Evolutionary conservation across 805 yeast genomes (phyloP), one percentile per base, ranked within the genome.

Genomic region (Spencermartinsiella europaea): DNA sequence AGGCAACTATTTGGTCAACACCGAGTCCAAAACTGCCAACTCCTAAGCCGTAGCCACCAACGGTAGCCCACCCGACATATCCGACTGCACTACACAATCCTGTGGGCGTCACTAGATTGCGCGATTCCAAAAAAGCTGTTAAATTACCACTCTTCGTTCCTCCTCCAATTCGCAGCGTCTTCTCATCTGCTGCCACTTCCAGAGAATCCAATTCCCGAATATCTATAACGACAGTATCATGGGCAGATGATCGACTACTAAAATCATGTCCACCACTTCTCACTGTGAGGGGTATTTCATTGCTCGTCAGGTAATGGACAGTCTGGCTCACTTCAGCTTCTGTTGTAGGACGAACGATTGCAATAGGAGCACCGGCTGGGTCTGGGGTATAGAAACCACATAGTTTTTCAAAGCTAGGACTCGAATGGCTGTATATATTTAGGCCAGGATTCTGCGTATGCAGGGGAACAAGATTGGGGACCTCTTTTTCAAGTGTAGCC

Each of bases 231-330:
- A 34, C 19, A 34, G 16, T n/a, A 7, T n/a, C 37, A 7, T n/a
- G 7, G n/a, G 37, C 19, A 7, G 37, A 34, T 7, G 37, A 34
- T 7, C 15, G 16, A 5, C 14, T 16, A 5, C 20, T 7, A 15
- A 8, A 34, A n/a, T 34, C 37, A 17, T 34, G 37, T 8, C 37
- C 37, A n/a, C 37, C 37, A n/a, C 37, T 34, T 34, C 37, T 8
- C 7, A 34, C 37, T 5, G 37, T 17, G 37, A 34, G 16, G 5
- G 37, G 37, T 7, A 34, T 34, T 16, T 34, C n/a, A 8, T 34
- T 8, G 20, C 19, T 17, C 7, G 8, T 17, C 19, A n/a, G 8
- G 20, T 34, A 34, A 8, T n/a, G 7, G 7, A 34, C 37, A 34
- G n/a, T n/a, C 8, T 8, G 15, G 15, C 15, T 8, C 14, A 34